Evolutionary conservation across 169 alveolate species (phyloP).

Genomic region (Plasmodium cynomolgi): DNA sequence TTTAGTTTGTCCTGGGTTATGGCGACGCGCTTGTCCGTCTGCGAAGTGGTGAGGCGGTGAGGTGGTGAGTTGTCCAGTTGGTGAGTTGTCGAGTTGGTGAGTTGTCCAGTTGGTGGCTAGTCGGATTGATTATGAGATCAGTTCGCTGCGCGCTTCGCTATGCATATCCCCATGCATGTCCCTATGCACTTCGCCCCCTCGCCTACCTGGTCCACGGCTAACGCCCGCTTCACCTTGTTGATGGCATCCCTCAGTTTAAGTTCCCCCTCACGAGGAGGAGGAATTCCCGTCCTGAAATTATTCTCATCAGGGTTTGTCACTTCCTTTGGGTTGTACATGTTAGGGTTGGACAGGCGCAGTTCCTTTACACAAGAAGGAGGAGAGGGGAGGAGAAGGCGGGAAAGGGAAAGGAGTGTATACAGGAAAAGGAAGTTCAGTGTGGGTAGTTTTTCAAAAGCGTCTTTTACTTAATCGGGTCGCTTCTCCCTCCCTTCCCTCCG

Average conservation of each 20-base stretch:
- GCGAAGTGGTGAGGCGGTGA: constrained; percentile 27
- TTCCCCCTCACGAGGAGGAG: constrained; percentile 91
- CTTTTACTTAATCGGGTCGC: background rate
- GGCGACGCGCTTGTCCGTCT: constrained; percentile 80
- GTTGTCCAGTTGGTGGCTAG: background rate
- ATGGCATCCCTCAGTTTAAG: constrained; percentile 89
- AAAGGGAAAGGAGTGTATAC: background rate
- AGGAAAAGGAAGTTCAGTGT: background rate
- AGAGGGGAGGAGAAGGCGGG: background rate
- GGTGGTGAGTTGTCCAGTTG: background rate
- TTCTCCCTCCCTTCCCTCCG: background rate
- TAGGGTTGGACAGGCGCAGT: constrained; percentile 83
- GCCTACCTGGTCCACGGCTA: constrained; percentile 85
- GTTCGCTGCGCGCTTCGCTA: background rate
- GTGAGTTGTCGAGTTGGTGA: background rate
- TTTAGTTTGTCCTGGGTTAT: constrained; percentile 81
- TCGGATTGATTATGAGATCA: background rate
- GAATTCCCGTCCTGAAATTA: constrained; percentile 94
- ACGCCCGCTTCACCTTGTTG: constrained; percentile 87
- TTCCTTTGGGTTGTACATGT: constrained; percentile 88
- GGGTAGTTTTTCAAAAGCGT: background rate
- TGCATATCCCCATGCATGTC: background rate
- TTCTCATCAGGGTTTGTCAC: constrained; percentile 92
- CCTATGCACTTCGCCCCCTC: background rate
- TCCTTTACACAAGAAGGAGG: constrained; percentile 37